Evolutionary conservation across 139 green algal genomes (phyloP).

Genomic region (Chlorella sp.): DNA sequence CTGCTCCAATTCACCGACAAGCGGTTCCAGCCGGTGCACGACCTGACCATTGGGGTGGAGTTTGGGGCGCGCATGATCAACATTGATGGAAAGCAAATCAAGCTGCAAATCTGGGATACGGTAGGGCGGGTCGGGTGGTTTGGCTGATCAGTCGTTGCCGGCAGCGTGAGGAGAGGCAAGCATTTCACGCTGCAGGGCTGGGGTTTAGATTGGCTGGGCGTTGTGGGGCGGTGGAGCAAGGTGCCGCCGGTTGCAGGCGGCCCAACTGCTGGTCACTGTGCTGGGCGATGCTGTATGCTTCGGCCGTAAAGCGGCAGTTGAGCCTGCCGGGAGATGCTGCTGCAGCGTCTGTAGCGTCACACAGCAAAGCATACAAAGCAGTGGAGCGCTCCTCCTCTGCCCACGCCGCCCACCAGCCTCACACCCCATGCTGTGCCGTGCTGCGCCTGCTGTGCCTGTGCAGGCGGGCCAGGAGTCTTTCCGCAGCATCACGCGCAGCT

Average conservation of each 20-base stretch:
- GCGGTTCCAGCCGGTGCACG: conserved; percentile 92
- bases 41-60: conserved; percentile 78
- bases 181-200: background rate
- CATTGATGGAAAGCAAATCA: conserved; percentile 98
- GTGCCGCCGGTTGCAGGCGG: too few relatives aligned
- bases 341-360: too few relatives aligned
- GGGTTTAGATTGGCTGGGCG: background rate
- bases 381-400: too few relatives aligned
- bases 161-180: background rate
- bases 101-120: conserved; percentile 98
- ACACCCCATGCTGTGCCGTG: background rate
- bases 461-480: conserved; percentile 99
- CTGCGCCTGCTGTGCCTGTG: background rate
- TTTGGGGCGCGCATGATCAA: conserved; percentile 95
- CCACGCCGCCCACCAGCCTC: too few relatives aligned
- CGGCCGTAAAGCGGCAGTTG: too few relatives aligned
- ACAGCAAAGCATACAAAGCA: too few relatives aligned
- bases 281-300: background rate
- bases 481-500: conserved; percentile 96
- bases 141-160: too few relatives aligned
- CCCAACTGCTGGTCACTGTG: too few relatives aligned
- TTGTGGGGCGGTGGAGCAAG: background rate
- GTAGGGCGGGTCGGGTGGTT: conserved; percentile 57
- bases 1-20: conserved; percentile 99
- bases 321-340: too few relatives aligned